Base-by-base conservation (phyloP, 495 filamentous ascomycete genomes). In the Aspergillus asperescens region DNA sequence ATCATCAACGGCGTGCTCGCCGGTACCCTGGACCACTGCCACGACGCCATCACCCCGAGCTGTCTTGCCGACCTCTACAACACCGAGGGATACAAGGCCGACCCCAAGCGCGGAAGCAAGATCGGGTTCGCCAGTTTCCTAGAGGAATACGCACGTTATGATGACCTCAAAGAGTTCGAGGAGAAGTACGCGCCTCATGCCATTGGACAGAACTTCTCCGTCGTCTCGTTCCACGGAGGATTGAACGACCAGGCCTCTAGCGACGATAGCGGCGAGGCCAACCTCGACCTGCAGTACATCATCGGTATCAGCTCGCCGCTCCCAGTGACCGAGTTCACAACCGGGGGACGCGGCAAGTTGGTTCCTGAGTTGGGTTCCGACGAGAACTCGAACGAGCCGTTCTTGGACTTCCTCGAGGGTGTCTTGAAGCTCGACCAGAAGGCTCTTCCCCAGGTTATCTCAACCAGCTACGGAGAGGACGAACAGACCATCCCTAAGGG, bases 391-490 rank as follows among this genome's bases (percentile, higher is more conserved):
- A 90, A 90, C 64, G 87, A 91, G 74, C 88, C 88, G 0, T 93
- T 88, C 62, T 71, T 90, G 5, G 78, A 82, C 2, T 89, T 83
- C 56, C 77, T 90, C 27, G 76, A 82, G 20, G 82, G 81, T 55
- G 66, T 87, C 1, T 68, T 84, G 12, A 71, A 70, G 40, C 51
- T 73, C 42, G 60, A 66, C 16, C 65, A 78, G 44, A 51, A 62
- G 12, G 71, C 82, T 7, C 75, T 95, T 8, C 89, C 89, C 1
- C 81, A 86, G 52, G 81, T 87, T 10, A 79, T 95, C 52, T 84
- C 86, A 29, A 89, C 82, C 37, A 89, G 84, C 0, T 95, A 93
- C 63, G 87, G 87, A 34, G 88, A 92, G 57, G 80, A 90, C 40
- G 89, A 95, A 63, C 77, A 91, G 70, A 86, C 81, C 4, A 78